Conservation (phyloP, 257 asterid genomes). For the Handroanthus guayacan region DNA sequence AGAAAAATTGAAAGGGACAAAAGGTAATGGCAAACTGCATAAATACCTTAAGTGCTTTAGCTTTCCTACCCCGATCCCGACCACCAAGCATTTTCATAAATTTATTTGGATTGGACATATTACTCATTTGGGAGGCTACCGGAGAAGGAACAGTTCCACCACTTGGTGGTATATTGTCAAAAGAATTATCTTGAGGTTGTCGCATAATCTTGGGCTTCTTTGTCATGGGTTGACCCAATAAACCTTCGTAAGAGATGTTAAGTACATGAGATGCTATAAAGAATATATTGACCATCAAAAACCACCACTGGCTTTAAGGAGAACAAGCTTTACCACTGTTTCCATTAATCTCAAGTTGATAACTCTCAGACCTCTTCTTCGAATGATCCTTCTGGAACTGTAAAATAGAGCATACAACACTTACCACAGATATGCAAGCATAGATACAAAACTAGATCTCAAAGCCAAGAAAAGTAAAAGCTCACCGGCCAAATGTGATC, state of each 20-base stretch:
- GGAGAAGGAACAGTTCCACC: conserved; percentile 86
- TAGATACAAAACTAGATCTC: conserved; percentile 11
- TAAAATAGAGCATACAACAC: conserved; percentile 34
- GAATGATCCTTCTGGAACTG: conserved; percentile 70
- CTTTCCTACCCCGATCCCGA: conserved; percentile 87
- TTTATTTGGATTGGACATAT: conserved; percentile 79
- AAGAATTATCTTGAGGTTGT: conserved; percentile 71
- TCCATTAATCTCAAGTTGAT: conserved; percentile 76
- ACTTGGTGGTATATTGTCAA: conserved; percentile 65
- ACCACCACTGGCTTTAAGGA: conserved; percentile 24
- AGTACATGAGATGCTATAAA: conserved; percentile 33
- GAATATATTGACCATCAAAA: conserved; percentile 30
- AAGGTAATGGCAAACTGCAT: conserved; percentile 24
- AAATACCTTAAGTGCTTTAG: conserved; percentile 77
- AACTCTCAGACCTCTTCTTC: conserved; percentile 71
- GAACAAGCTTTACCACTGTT: conserved; percentile 58
- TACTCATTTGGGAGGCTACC: conserved; percentile 86
- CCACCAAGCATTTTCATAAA: conserved; percentile 77
- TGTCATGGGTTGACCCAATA: conserved; percentile 67
- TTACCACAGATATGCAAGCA: conserved; percentile 3
- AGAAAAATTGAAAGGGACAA: conserved; percentile 20
- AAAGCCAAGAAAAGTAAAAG: background rate
- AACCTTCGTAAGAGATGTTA: conserved; percentile 60
- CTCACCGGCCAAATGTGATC: background rate
- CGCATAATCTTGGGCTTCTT: conserved; percentile 86